Evolutionary conservation across 1,284 basidiomycete genomes (phyloP), one percentile per base, ranked within the genome.

Genomic region (Mycosarcoma mackinlayi): DNA sequence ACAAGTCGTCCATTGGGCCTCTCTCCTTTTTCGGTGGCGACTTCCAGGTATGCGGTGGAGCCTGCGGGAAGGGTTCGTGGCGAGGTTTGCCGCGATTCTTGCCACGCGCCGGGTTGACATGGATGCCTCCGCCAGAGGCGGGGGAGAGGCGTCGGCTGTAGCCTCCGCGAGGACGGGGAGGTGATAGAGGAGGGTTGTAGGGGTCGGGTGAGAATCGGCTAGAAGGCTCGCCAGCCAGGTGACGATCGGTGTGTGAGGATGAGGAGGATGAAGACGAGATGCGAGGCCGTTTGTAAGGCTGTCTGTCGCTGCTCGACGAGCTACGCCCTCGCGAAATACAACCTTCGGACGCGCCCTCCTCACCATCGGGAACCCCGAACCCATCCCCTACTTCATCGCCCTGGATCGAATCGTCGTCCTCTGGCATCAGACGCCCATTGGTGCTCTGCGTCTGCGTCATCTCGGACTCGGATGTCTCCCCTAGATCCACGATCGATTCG

Each of bases 181-280:
- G 66, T 0, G 75, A 75, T 14, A 66, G 24, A 4, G 75, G 75
- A 1, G 75, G 75, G 40, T 76, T 71, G 54, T 45, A 77, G 0
- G 73, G 75, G 28, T 77, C 73, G 3, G 75, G 75, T 8, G 68
- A 73, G 53, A 70, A 77, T 23, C 50, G 45, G 6, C 49, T 57
- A 0, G 64, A 67, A n/a, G 57, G 42, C 4, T 24, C 25, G 13
- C 28, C 45, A 3, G 6, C 4, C 2, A 14, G 7, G 34, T 53
- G 28, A 16, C 31, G 40, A 28, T 47, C 45, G 23, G 23, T 11
- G 25, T 30, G 25, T 6, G 41, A 38, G 4, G 9, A 21, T 4
- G 50, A 28, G 0, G 55, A 38, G 14, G 6, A 8, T 9, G 40
- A 23, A 1, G n/a, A n/a, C n/a, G n/a, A n/a, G n/a, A n/a, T n/a